These are phyloP conservation scores for Diutina mesorugosa DNA, from an alignment of 1,139 yeast genomes.

Conservation along the genomic window DNA sequence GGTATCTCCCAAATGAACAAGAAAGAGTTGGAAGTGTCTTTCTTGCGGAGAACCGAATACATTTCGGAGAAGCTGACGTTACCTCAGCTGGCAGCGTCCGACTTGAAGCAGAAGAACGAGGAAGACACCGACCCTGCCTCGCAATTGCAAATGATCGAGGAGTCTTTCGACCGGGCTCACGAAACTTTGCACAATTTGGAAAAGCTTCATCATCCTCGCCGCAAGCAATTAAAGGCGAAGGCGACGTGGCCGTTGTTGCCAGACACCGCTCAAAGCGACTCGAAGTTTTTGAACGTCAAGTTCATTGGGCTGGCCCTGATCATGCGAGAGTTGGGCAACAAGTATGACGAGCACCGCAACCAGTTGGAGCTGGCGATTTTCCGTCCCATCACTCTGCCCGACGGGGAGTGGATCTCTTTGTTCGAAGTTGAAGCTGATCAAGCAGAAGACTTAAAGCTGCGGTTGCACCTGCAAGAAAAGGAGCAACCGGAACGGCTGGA, in stretches of 20 bases:
- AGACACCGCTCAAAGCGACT: conserved; percentile 80
- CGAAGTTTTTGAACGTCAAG: conserved; percentile 57
- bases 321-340: conserved; percentile 23
- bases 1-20: conserved; percentile 34
- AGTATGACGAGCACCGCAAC: conserved; percentile 26
- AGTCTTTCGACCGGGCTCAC: conserved; percentile 54
- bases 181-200: conserved; percentile 32
- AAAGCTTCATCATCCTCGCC: conserved; percentile 60
- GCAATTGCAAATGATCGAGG: conserved; percentile 60
- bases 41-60: conserved; percentile 89
- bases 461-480: conserved; percentile 37
- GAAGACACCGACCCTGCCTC: conserved; percentile 44
- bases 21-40: conserved; percentile 58
- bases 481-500: conserved; percentile 30
- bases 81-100: conserved; percentile 3
- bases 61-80: conserved; percentile 36
- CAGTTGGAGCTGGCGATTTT: conserved; percentile 54
- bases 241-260: conserved; percentile 76
- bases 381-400: conserved; percentile 61
- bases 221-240: conserved; percentile 62
- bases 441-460: conserved; percentile 24
- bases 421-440: conserved; percentile 26
- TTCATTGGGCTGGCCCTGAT: conserved; percentile 72
- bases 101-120: conserved; percentile 9
- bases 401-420: conserved; percentile 75